These are phyloP conservation scores for Corylus americana DNA, from an alignment of 306 rosid species.

Conservation along the genomic window DNA sequence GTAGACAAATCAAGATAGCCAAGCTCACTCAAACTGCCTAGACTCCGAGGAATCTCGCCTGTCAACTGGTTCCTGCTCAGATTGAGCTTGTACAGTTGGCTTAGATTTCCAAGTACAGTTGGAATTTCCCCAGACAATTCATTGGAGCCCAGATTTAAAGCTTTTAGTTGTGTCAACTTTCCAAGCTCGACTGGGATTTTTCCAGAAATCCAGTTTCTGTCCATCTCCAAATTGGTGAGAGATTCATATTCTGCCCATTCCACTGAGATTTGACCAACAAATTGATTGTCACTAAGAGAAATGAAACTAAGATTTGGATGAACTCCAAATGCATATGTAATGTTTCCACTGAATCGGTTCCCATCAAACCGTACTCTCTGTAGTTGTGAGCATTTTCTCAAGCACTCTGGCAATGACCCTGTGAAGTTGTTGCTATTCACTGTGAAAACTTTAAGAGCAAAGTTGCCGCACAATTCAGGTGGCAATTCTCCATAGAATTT, in stretches of 20 bases:
- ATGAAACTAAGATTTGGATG: constrained; percentile 30
- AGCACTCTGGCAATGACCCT: constrained; percentile 58
- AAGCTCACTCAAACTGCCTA: constrained; percentile 33
- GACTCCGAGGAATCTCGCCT: constrained; percentile 41
- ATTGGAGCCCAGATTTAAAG: constrained; percentile 25
- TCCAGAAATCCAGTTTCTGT: constrained; percentile 55
- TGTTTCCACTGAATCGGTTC: constrained; percentile 56
- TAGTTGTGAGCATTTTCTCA: constrained; percentile 53
- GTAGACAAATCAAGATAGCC: constrained; percentile 47
- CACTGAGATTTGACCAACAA: constrained; percentile 55
- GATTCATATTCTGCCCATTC: constrained; percentile 52
- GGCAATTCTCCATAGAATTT: constrained; percentile 68
- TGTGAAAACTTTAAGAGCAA: constrained; percentile 17
- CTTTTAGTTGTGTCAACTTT: constrained; percentile 26
- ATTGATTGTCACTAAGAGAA: constrained; percentile 41
- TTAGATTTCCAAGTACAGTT: constrained; percentile 43
- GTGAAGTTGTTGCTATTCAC: constrained; percentile 49
- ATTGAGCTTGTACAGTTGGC: constrained; percentile 37
- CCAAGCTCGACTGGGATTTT: constrained; percentile 51
- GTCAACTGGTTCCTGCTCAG: constrained; percentile 45
- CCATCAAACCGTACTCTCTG: constrained; percentile 50
- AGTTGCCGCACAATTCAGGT: constrained; percentile 46
- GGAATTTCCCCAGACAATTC: constrained; percentile 48
- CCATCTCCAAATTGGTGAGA: constrained; percentile 46
- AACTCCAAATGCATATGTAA: constrained; percentile 49